Base-by-base conservation (phyloP, 169 alveolate species). In the Theileria parva region DNA sequence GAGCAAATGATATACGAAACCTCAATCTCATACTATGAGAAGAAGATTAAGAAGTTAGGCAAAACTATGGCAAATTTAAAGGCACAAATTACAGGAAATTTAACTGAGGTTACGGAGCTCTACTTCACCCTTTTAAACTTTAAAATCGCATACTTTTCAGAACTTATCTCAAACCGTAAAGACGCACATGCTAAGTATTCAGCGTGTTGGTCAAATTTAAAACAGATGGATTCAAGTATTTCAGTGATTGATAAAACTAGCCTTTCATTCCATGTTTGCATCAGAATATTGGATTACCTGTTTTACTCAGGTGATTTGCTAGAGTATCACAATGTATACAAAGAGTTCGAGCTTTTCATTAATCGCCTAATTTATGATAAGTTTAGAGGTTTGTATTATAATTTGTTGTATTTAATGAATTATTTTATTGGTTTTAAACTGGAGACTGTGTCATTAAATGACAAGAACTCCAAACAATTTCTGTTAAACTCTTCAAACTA, bases 81-180 rank as follows among this genome's bases (percentile, higher is more conserved):
- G 34, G 63, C 68, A n/a, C 71, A 44, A 30, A 44, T 74, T 21
- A 59, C 61, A 6, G 28, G 66, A 3, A 28, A 32, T 0, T 51
- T 30, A 23, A 67, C 65, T 32, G 86, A 83, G 37, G 28, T 78
- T 4, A 30, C 75, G 5, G 86, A 69, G 57, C 70, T 83, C 13
- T 44, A 75, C 13, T 61, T 60, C 23, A 72, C 73, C 2, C 63
- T 72, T 66, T 15, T 27, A 2, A 55, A 76, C 77, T 83, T 83
- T 64, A 83, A 83, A 30, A n/a, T 74, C n/a, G 89, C 74, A 0
- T 83, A 75, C 86, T 71, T 83, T 48, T 74, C 73, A 50, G 78
- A 83, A 48, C 77, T 83, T 55, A 6, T 75, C 9, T 63, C 74
- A n/a, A 74, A 76, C 76, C 61, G 74, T 28, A 83, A 83, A 75